Evolutionary conservation across 2,329 filamentous ascomycete genomes (phyloP), one percentile per base, ranked within the genome.

Genomic region (Exserohilum turcica): DNA sequence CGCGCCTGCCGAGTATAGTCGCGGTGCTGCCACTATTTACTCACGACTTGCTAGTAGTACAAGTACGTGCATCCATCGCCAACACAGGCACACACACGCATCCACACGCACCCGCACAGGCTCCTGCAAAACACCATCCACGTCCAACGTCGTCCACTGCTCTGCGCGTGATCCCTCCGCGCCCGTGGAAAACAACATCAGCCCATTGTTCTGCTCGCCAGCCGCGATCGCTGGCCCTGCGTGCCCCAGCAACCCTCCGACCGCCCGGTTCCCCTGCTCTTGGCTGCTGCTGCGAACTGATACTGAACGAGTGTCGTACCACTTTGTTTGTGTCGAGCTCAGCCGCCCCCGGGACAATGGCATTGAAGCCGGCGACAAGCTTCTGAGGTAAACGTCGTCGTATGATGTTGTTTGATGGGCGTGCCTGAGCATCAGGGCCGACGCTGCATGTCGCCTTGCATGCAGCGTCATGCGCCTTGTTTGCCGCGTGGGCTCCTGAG

Each of bases 331-430:
- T 58, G 56, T 52, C 59, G 60, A 62, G 56, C 52, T 35, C 47
- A 42, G 24, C 21, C 32, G 40, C 31, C n/a, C 52, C 42, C 42
- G 43, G 40, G 4, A 18, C 43, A 43, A 52, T 48, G 54, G 49
- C 59, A 51, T 59, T 57, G 55, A 57, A 42, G 54, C 52, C 55
- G 48, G 60, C 16, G 55, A 54, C 57, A 52, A 50, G 47, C 35
- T 49, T 55, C 64, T 67, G 67, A 60, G 44, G 68, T 61, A 72
- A 73, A 72, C 70, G 65, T 66, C 59, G 68, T 72, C 67, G 70
- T 72, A 71, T 62, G 67, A 72, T 63, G 57, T 59, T 67, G 70
- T 72, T 71, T 71, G 67, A 69, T 64, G 56, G 48, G 37, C 54
- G 48, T 33, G 56, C 56, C 56, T 55, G 43, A 57, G 43, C 51